phyloP scores from a whole-genome alignment of 495 filamentous ascomycete species.

The Talaromyces borbonicus region DNA sequence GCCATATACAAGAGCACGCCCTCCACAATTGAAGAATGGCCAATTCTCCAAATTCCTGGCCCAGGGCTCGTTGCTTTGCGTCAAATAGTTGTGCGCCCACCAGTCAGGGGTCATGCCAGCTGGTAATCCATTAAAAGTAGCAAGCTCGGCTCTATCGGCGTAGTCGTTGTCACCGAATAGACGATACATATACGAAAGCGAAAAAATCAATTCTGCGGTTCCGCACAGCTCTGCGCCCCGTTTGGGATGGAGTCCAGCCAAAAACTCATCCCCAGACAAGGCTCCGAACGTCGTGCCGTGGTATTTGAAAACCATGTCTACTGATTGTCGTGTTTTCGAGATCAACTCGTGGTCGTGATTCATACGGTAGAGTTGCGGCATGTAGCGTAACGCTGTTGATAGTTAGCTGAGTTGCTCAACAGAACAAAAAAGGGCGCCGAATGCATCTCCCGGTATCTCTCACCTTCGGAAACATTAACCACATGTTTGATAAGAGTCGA shows the following conservation, averaged over 20 bases:
- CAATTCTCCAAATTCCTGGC: slow-evolving; percentile 30
- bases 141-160: slow-evolving; percentile 46
- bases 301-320: slow-evolving; percentile 40
- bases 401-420: neutral
- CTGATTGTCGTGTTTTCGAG: slow-evolving; percentile 23
- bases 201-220: slow-evolving; percentile 33
- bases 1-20: slow-evolving; percentile 7
- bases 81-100: slow-evolving; percentile 55
- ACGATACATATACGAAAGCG: slow-evolving; percentile 32
- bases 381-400: slow-evolving; percentile 3
- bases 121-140: slow-evolving; percentile 52
- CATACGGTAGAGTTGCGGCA: slow-evolving; percentile 13
- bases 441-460: neutral
- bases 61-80: slow-evolving; percentile 46
- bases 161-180: slow-evolving; percentile 35
- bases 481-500: slow-evolving; percentile 22
- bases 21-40: slow-evolving; percentile 37
- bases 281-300: slow-evolving; percentile 33
- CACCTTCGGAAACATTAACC: slow-evolving; percentile 41
- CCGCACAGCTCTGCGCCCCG: slow-evolving; percentile 34
- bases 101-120: slow-evolving; percentile 43
- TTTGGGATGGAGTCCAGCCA: slow-evolving; percentile 20
- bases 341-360: slow-evolving; percentile 26
- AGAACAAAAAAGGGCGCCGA: neutral
- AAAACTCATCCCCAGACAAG: slow-evolving; percentile 29